phyloP scores from a whole-genome alignment of 1,284 basidiomycete species.

The Irpex rosettiformis region DNA sequence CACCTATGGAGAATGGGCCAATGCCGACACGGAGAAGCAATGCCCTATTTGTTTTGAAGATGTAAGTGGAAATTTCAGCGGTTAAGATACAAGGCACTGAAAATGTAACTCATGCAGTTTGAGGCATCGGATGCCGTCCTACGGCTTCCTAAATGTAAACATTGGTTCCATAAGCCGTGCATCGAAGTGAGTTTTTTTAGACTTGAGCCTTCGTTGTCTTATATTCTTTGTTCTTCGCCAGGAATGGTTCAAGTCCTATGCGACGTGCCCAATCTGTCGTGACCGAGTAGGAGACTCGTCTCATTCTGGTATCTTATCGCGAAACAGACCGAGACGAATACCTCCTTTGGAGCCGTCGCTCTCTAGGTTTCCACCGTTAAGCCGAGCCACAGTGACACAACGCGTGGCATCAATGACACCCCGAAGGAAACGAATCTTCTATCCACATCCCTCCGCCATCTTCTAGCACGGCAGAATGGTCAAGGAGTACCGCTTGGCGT shows the following conservation, averaged over 20 bases:
- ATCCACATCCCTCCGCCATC: not conserved
- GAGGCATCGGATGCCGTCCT: slow-evolving; percentile 50
- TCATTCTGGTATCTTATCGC: not conserved
- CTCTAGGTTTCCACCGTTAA: not conserved
- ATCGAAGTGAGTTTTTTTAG: slow-evolving; percentile 47
- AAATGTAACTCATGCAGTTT: too few relatives aligned
- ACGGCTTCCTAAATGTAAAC: slow-evolving; percentile 63
- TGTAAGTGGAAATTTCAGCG: slow-evolving; percentile 39
- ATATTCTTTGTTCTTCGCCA: slow-evolving; percentile 7
- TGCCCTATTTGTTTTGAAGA: slow-evolving; percentile 81
- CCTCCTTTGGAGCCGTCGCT: not conserved
- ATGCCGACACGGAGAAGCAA: slow-evolving; percentile 56
- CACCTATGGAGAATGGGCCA: slow-evolving; percentile 64
- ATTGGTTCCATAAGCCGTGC: slow-evolving; percentile 75
- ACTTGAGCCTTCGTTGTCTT: not conserved
- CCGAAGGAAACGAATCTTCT: not conserved
- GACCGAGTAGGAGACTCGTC: slow-evolving; percentile 12
- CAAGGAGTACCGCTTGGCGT: not conserved
- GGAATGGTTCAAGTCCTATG: slow-evolving; percentile 28
- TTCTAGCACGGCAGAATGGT: not conserved
- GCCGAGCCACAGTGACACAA: too few relatives aligned
- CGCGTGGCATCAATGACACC: not conserved
- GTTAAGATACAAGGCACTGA: slow-evolving; percentile 12
- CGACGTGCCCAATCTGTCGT: slow-evolving; percentile 29
- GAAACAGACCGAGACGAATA: not conserved